Base-by-base conservation (phyloP, 2,329 filamentous ascomycete species). In the Calonectria pauciramosa region DNA sequence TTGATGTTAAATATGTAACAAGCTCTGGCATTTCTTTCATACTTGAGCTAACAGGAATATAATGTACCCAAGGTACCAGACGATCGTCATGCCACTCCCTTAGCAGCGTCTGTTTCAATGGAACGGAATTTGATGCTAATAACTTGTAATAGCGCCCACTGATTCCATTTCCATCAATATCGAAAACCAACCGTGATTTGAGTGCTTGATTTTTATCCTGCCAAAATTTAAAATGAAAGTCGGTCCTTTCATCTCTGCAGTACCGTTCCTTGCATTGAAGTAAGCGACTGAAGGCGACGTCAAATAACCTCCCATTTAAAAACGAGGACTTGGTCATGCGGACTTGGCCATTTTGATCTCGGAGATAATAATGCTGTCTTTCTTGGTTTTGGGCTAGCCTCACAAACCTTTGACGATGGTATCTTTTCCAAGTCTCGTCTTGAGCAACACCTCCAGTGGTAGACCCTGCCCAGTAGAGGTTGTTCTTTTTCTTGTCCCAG, bases 391-490 rank as follows among this genome's bases (percentile, higher is more conserved):
- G 51, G 13, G 28, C 51, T 8, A 34, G 28, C 3, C 51, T 56
- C 8, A 56, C 51, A 56, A 56, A 56, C 20, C 51, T 16, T 20
- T 56, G 51, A 3, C 51, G 51, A 10, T 56, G 51, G 16, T 18
- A 54, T 1, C 13, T 20, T 32, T 20, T 16, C 51, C 51, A 54
- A 9, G 8, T 30, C 0, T 54, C 16, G 10, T 54, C 28, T 32
- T 54, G 26, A 32, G 51, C 51, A 18, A 54, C 51, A 9, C 51
- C 51, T 3, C 51, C 51, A 7, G 51, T 54, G 14, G 51, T 54
- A 6, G 51, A 54, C 1, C 51, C 51, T 18, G 88, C 87, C 91
- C 91, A 92, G 80, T 92, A 92, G 0, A 92, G 78, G 3, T 86
- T 87, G 47, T 88, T 86, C 1, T 76, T 76, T 76, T 92, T 93